Percentiles rank a stretch among this genome's conserved stretches.
These are phyloP conservation scores for Pseudoneurospora amorphoporcata DNA, from an alignment of 495 filamentous ascomycete species.

Conservation along the genomic window DNA sequence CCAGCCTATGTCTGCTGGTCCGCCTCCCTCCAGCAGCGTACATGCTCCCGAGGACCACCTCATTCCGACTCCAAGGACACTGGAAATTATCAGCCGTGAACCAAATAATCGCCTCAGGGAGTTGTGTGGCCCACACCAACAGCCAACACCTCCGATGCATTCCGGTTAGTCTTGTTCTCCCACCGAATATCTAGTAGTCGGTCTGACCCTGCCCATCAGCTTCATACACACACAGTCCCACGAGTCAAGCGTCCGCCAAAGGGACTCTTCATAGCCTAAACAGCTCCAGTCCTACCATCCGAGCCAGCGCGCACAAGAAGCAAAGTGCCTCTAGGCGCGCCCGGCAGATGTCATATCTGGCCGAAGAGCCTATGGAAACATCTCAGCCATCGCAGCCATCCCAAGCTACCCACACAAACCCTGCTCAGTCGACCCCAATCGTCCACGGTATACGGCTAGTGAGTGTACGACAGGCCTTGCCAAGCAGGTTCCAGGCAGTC, in stretches of 20 bases:
- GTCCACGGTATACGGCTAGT: conserved; percentile 62
- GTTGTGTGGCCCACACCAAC: background rate
- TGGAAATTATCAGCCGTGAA: background rate
- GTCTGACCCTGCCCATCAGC: background rate
- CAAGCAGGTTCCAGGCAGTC: conserved; percentile 64
- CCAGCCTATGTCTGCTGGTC: background rate
- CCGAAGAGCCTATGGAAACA: background rate
- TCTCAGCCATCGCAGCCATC: background rate
- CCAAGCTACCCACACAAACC: background rate
- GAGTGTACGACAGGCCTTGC: conserved; percentile 54
- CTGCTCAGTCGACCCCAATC: conserved; percentile 23
- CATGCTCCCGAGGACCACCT: background rate
- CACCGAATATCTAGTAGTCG: too few relatives aligned
- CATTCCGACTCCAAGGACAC: background rate
- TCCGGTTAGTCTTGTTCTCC: background rate
- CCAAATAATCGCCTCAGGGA: background rate
- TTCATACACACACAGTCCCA: background rate
- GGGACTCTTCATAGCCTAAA: background rate
- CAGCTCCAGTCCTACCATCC: conserved; percentile 11
- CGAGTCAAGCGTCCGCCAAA: background rate
- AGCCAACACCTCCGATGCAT: background rate
- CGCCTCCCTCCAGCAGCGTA: background rate
- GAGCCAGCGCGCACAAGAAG: conserved; percentile 1
- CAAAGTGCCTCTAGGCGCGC: background rate
- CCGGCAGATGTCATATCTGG: background rate